These are phyloP conservation scores for Saccharomyces pastorianus DNA, from an alignment of 1,139 yeast genomes.

Conservation along the genomic window DNA sequence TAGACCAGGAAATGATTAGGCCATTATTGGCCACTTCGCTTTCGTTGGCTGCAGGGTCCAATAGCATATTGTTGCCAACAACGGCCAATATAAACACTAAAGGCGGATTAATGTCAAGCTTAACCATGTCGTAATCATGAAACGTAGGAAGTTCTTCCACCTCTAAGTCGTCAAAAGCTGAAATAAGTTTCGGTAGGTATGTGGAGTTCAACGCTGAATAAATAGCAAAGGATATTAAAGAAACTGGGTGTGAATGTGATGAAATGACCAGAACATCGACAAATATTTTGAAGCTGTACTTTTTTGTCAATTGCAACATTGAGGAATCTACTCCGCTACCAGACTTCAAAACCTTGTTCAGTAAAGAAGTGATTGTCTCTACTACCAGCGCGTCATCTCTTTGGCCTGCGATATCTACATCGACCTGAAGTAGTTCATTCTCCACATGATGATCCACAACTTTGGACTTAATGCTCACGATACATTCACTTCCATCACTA, in stretches of 20 bases:
- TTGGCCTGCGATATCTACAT: conserved; percentile 64
- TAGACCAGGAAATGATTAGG: conserved; percentile 59
- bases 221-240: conserved; percentile 66
- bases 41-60: conserved; percentile 81
- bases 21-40: conserved; percentile 84
- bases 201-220: conserved; percentile 78
- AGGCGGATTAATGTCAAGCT: conserved; percentile 57
- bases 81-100: conserved; percentile 67
- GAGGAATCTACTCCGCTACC: conserved; percentile 33
- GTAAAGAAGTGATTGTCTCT: conserved; percentile 46
- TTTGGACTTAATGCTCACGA: conserved; percentile 79
- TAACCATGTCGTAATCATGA: conserved; percentile 72
- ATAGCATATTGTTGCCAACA: conserved; percentile 54
- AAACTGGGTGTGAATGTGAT: conserved; percentile 60
- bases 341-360: conserved; percentile 34
- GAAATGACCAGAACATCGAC: conserved; percentile 76
- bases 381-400: conserved; percentile 64
- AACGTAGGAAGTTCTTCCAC: conserved; percentile 85
- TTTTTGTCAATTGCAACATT: conserved; percentile 55
- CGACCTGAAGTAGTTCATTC: conserved; percentile 54
- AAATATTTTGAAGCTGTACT: conserved; percentile 65
- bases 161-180: conserved; percentile 47
- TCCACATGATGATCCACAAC: conserved; percentile 50
- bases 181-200: conserved; percentile 60
- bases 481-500: conserved; percentile 86